Conservation (phyloP, 1,139 yeast species). For the Blastobotrys aristatus region DNA sequence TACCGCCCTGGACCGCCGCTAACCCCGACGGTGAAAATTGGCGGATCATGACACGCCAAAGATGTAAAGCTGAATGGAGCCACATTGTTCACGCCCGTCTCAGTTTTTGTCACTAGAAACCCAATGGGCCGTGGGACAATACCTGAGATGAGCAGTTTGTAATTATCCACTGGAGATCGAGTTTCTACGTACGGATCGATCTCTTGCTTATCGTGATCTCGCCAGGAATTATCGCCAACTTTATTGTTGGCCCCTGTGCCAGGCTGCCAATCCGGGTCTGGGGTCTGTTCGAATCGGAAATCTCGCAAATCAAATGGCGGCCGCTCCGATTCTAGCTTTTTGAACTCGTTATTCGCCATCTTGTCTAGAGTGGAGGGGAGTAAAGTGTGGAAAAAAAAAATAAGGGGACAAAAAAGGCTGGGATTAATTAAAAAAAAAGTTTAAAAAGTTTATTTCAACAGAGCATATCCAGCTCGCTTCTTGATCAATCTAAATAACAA, state of each 20-base stretch:
- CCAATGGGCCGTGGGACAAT: conserved; percentile 59
- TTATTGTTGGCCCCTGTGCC: conserved; percentile 45
- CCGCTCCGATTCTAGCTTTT: conserved; percentile 17
- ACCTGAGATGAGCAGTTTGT: conserved; percentile 47
- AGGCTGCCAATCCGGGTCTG: conserved; percentile 41
- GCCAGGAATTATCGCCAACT: conserved; percentile 31
- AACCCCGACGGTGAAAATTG: conserved; percentile 50
- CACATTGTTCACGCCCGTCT: conserved; percentile 45
- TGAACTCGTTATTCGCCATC: conserved; percentile 14
- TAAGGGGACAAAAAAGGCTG: not conserved
- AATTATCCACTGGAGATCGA: conserved; percentile 45
- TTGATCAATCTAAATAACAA: conserved; percentile 29
- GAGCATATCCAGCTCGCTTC: conserved; percentile 9
- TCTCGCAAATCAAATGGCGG: conserved; percentile 24
- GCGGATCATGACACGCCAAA: conserved; percentile 51
- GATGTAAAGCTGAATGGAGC: conserved; percentile 58
- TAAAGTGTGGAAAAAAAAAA: not conserved
- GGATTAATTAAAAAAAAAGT: not conserved
- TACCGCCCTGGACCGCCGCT: conserved; percentile 38
- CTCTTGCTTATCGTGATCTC: conserved; percentile 41
- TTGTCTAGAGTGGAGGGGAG: too few species aligned
- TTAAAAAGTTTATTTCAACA: not conserved
- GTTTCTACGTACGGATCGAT: conserved; percentile 47
- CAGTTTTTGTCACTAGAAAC: conserved; percentile 45
- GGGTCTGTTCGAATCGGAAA: conserved; percentile 25